Evolutionary conservation across 208 protist species (phyloP).

Genomic region (Strigomonas galati): DNA sequence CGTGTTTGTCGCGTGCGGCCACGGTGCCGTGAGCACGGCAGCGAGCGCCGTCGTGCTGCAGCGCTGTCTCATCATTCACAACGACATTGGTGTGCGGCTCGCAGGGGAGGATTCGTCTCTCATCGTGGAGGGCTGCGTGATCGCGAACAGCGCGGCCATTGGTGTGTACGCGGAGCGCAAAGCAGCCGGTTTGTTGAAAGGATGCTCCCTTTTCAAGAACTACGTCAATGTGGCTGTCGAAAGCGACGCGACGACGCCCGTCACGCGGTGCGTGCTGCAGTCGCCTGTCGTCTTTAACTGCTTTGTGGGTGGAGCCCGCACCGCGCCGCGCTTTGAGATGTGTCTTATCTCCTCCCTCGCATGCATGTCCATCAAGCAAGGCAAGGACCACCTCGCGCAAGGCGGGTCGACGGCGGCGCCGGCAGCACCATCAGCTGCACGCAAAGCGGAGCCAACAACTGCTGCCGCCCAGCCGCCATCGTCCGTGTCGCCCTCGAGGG

Average conservation of each 20-base stretch:
- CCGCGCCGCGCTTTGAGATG: constrained; percentile 15
- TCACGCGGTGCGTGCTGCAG: constrained; percentile 22
- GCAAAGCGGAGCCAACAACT: neutral
- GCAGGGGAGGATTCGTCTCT: constrained; percentile 5
- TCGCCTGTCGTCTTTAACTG: constrained; percentile 30
- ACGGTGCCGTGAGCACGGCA: constrained; percentile 12
- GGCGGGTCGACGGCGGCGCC: neutral
- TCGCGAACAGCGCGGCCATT: constrained; percentile 24
- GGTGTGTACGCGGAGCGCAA: constrained; percentile 16
- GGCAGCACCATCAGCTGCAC: neutral
- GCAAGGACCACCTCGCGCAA: constrained; percentile 1
- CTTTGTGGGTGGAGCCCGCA: constrained; percentile 14
- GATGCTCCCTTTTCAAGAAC: constrained; percentile 28
- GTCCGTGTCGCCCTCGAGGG: neutral
- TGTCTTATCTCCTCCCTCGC: constrained; percentile 27
- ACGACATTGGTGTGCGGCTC: constrained; percentile 26
- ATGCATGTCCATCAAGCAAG: constrained; percentile 4
- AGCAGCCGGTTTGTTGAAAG: constrained; percentile 1
- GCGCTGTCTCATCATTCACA: constrained; percentile 18
- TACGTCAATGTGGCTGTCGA: constrained; percentile 21
- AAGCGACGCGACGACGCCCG: constrained; percentile 7
- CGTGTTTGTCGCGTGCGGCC: constrained; percentile 19
- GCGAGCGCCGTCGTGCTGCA: constrained; percentile 10
- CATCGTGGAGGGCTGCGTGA: constrained; percentile 7
- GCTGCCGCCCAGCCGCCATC: neutral